A percentile compares a stretch with the other conserved stretches of the same genome.
Conservation (phyloP, 305 asterid genomes). For the Fraxinus albicans region DNA sequence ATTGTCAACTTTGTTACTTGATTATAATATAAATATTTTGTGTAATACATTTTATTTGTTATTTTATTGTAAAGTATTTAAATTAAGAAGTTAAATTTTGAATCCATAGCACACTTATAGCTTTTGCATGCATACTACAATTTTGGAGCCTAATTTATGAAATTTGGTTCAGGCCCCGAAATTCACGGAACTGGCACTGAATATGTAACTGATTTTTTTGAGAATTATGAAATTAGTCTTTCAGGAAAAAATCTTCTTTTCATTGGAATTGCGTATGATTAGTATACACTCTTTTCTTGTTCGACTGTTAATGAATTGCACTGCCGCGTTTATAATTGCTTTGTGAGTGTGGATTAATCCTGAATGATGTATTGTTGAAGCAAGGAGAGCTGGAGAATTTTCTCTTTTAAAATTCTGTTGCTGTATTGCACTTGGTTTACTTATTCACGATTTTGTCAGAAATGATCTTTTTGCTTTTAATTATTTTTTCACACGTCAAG, state of each 20-base stretch:
- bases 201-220: not conserved
- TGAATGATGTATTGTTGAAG: not conserved
- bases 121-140: too few species aligned
- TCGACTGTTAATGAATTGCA: not conserved
- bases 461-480: not conserved
- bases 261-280: not conserved
- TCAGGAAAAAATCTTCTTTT: not conserved
- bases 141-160: too few species aligned
- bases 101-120: too few species aligned
- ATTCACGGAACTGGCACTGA: too few species aligned
- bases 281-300: not conserved
- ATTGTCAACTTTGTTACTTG: too few species aligned
- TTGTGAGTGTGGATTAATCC: not conserved
- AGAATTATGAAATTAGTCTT: not conserved
- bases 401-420: not conserved
- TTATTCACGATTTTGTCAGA: too few species aligned
- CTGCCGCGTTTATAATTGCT: not conserved
- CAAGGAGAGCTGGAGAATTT: not conserved
- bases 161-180: too few species aligned
- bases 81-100: too few species aligned
- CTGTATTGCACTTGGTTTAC: not conserved
- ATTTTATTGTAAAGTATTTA: too few species aligned
- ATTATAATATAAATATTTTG: too few species aligned
- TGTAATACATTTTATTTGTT: too few species aligned
- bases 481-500: not conserved